These are phyloP conservation scores for Thermomyces lanuginosus DNA, from an alignment of 2,329 filamentous ascomycete genomes.

Conservation along the genomic window DNA sequence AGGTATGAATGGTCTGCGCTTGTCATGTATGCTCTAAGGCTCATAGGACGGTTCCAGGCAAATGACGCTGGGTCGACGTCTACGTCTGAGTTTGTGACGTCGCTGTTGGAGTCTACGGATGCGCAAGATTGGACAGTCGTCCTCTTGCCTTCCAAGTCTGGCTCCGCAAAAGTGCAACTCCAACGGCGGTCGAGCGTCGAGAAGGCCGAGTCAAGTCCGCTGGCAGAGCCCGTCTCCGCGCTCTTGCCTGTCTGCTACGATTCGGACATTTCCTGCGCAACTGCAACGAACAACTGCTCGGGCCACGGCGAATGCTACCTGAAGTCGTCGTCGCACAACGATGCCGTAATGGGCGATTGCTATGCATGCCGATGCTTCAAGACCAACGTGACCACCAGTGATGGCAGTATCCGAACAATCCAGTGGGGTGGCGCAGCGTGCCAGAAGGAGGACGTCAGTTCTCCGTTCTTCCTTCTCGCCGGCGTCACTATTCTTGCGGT, in stretches of 20 bases:
- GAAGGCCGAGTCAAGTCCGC: too few relatives aligned
- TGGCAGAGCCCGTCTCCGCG: conserved; percentile 26
- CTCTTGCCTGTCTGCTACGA: conserved; percentile 60
- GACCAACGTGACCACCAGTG: conserved; percentile 34
- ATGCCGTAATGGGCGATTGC: conserved; percentile 39
- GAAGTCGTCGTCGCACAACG: conserved; percentile 38
- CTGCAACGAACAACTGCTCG: conserved; percentile 61
- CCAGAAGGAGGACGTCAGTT: conserved; percentile 80
- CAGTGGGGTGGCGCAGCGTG: conserved; percentile 77
- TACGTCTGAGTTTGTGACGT: too few relatives aligned
- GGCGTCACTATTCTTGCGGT: conserved; percentile 57
- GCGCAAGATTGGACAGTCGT: too few relatives aligned
- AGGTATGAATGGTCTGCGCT: too few relatives aligned
- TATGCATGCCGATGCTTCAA: conserved; percentile 61
- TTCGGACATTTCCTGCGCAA: conserved; percentile 50
- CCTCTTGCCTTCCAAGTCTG: too few relatives aligned
- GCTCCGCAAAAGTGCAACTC: too few relatives aligned
- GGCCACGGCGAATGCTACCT: conserved; percentile 62
- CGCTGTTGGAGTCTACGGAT: too few relatives aligned
- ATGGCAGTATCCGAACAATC: conserved; percentile 42
- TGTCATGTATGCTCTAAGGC: too few relatives aligned
- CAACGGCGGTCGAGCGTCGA: too few relatives aligned
- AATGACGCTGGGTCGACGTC: too few relatives aligned
- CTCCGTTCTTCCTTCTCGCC: conserved; percentile 73
- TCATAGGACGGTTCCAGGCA: too few relatives aligned